Conservation (phyloP, 2,329 filamentous ascomycete genomes). For the Chaetomiaceae sp. region DNA sequence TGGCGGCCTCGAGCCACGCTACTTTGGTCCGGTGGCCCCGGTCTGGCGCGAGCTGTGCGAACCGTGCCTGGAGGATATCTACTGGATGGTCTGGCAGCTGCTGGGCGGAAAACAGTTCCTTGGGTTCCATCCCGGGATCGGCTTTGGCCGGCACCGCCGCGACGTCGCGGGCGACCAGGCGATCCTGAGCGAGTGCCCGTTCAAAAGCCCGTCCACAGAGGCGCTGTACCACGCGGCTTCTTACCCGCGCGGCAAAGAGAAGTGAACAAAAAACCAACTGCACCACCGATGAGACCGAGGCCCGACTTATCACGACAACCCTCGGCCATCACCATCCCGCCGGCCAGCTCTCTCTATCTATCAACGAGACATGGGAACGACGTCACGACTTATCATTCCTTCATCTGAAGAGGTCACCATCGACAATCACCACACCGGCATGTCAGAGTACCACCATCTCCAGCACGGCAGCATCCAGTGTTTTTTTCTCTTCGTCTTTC, state of each 20-base stretch:
- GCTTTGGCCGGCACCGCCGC: slow-evolving; percentile 15
- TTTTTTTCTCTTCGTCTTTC: background rate
- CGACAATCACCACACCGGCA: slow-evolving; percentile 1
- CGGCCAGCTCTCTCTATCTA: background rate
- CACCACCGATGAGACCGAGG: background rate
- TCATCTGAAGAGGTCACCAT: slow-evolving; percentile 1
- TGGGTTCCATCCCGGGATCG: slow-evolving; percentile 21
- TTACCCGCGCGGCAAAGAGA: slow-evolving; percentile 6
- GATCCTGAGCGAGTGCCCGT: slow-evolving; percentile 16
- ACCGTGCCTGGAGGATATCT: slow-evolving; percentile 27
- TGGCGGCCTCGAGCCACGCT: slow-evolving; percentile 4
- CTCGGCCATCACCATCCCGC: background rate
- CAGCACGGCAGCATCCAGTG: background rate
- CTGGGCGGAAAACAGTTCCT: slow-evolving; percentile 20
- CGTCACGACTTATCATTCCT: slow-evolving; percentile 4
- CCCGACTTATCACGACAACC: background rate
- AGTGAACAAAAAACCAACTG: background rate
- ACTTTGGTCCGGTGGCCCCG: slow-evolving; percentile 18
- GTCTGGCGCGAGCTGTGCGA: slow-evolving; percentile 26
- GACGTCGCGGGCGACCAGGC: background rate
- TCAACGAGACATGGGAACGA: background rate
- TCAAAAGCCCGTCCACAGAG: slow-evolving; percentile 19
- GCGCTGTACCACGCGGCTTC: slow-evolving; percentile 12
- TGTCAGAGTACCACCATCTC: slow-evolving; percentile 1
- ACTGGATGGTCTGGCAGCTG: slow-evolving; percentile 27